Conservation (phyloP, 2,329 filamentous ascomycete genomes). For the Colletotrichum lindemuthianum region DNA sequence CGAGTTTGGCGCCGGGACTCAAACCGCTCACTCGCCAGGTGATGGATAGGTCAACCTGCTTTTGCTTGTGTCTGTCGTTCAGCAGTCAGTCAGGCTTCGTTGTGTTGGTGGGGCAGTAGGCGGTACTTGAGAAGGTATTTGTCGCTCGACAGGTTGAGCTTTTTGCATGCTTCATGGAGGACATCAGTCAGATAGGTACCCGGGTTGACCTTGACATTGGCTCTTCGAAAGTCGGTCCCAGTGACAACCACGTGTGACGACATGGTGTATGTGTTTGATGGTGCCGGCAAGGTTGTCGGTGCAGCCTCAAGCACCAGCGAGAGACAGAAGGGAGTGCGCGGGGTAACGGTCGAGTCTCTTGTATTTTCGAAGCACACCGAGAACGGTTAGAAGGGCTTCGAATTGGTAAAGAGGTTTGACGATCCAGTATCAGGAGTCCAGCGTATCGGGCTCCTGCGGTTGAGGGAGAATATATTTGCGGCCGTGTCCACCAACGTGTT, state of each 20-base stretch:
- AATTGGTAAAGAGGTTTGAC: too few species aligned
- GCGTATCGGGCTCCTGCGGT: too few species aligned
- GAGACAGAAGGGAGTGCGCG: too few species aligned
- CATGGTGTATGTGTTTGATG: constrained; percentile 65
- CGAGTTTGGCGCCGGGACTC: constrained; percentile 86
- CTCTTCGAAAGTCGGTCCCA: constrained; percentile 79
- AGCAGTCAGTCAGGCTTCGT: neutral
- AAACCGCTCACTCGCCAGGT: constrained; percentile 87
- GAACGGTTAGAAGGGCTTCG: too few species aligned
- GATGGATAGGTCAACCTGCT: constrained; percentile 84
- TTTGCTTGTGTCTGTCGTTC: constrained; percentile 80
- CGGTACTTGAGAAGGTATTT: constrained; percentile 84
- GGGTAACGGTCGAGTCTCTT: too few species aligned
- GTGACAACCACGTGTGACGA: constrained; percentile 90
- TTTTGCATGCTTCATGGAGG: constrained; percentile 85
- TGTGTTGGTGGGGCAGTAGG: constrained; percentile 1
- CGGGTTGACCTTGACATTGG: constrained; percentile 84
- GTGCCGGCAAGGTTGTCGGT: neutral
- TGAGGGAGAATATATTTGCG: too few species aligned
- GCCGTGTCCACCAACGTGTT: too few species aligned
- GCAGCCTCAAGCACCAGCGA: neutral
- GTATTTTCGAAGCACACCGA: too few species aligned
- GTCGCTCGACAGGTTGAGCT: constrained; percentile 77
- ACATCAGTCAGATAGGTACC: constrained; percentile 86
- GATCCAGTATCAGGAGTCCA: too few species aligned